Evolutionary conservation across 345 rosid genomes (phyloP).

Genomic region (Aurinia saxatilis): DNA sequence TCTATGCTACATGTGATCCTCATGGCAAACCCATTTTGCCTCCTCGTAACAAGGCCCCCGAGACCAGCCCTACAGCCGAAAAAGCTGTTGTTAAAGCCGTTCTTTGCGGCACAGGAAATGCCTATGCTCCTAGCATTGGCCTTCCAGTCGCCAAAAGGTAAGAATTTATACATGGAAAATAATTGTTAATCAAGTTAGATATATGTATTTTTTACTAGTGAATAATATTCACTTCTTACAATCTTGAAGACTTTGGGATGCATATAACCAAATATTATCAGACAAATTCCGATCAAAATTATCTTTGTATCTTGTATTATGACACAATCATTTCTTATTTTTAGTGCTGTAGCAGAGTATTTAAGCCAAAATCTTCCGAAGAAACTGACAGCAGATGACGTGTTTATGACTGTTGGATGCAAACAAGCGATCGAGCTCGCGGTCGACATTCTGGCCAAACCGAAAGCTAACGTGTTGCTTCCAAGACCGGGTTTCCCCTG

Average conservation of each 20-base stretch:
- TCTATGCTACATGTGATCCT: constrained; percentile 24
- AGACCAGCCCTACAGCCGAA: constrained; percentile 43
- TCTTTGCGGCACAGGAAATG: constrained; percentile 37
- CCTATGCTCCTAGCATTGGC: constrained; percentile 40
- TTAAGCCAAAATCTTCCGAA: constrained; percentile 33
- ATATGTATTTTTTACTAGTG: too few relatives aligned
- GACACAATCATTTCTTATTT: too few relatives aligned
- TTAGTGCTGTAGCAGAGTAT: constrained; percentile 41
- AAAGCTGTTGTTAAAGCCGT: constrained; percentile 46
- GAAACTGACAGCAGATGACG: constrained; percentile 40
- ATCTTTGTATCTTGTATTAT: too few relatives aligned
- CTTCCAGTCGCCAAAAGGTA: constrained; percentile 43
- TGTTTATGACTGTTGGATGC: constrained; percentile 43
- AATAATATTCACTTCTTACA: too few relatives aligned
- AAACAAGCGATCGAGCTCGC: constrained; percentile 43
- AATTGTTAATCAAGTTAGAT: too few relatives aligned
- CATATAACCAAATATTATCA: too few relatives aligned
- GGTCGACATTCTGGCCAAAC: constrained; percentile 32
- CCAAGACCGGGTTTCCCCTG: constrained; percentile 29
- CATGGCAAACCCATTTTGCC: constrained; percentile 34
- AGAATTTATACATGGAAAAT: too few relatives aligned
- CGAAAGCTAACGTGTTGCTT: constrained; percentile 40
- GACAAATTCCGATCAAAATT: too few relatives aligned
- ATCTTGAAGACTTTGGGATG: too few relatives aligned
- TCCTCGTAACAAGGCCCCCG: constrained; percentile 41